Evolutionary conservation across 176 grass and related monocot genomes (phyloP).

Genomic region (Guadua angustifolia): DNA sequence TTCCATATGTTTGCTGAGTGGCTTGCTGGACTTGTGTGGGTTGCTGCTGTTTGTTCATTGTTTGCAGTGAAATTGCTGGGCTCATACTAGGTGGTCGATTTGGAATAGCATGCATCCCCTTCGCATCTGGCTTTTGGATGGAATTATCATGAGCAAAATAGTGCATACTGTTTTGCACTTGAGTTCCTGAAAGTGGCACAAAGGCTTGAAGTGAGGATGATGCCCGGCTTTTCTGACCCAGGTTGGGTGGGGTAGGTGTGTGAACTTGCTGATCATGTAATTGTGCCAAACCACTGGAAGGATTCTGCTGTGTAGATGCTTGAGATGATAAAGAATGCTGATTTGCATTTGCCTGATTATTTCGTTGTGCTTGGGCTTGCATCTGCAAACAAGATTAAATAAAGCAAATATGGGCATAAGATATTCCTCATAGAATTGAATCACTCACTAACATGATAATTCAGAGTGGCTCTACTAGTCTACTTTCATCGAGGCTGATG

Average conservation of each 20-base stretch:
- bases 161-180: slow-evolving; percentile 33
- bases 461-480: not conserved
- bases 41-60: slow-evolving; percentile 51
- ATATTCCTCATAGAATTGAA: slow-evolving; percentile 31
- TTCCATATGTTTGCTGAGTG: slow-evolving; percentile 53
- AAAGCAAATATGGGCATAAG: slow-evolving; percentile 34
- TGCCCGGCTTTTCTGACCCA: slow-evolving; percentile 51
- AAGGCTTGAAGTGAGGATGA: slow-evolving; percentile 41
- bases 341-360: slow-evolving; percentile 69
- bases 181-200: slow-evolving; percentile 46
- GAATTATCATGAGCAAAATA: slow-evolving; percentile 48
- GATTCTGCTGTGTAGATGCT: slow-evolving; percentile 63
- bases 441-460: slow-evolving; percentile 10
- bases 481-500: slow-evolving; percentile 15
- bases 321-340: slow-evolving; percentile 65
- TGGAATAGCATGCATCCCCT: slow-evolving; percentile 38
- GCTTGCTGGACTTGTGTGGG: slow-evolving; percentile 49
- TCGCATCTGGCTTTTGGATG: slow-evolving; percentile 45
- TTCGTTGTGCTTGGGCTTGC: slow-evolving; percentile 62
- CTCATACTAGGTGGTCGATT: slow-evolving; percentile 49
- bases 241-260: slow-evolving; percentile 49
- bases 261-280: slow-evolving; percentile 55
- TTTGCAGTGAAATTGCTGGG: slow-evolving; percentile 43
- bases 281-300: slow-evolving; percentile 53
- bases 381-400: slow-evolving; percentile 49